Base-by-base conservation (phyloP, 176 grass and related monocot genomes). In the Tuctoria greenei region DNA sequence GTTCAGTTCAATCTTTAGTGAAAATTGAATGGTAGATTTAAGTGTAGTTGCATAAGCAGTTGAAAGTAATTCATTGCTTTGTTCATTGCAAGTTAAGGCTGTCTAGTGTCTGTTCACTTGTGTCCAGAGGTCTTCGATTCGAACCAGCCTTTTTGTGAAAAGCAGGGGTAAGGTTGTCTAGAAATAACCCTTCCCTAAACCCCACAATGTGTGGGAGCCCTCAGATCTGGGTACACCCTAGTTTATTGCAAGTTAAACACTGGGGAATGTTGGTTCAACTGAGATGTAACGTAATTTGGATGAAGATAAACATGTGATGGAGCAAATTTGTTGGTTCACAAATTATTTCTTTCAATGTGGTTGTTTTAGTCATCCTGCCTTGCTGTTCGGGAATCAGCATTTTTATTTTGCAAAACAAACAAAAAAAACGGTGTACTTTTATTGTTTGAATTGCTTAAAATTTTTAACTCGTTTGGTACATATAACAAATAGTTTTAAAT, bases 21-120 rank as follows among this genome's bases (percentile, higher is more conserved):
- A 16, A 46, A 46, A 15, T 10, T 46, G 44, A 16, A 46, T 46
- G 44, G 44, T 46, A 4, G 13, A 3, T 46, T 4, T 46, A 15
- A 43, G 41, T 43, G 6, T 43, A 10, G 41, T 72, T 77, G 42
- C 73, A 71, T 51, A 21, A 72, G 41, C 39, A 82, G 66, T 42
- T 31, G 43, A 66, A 66, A 82, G 17, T 49, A 87, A 64, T 72
- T 15, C 24, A 6, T 72, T 82, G 31, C 59, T 82, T 61, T 73
- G 18, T 52, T 7, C 49, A 72, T 25, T 47, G 58, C 28, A 56
- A n/a, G n/a, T n/a, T n/a, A n/a, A n/a, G n/a, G n/a, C n/a, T n/a
- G n/a, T n/a, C n/a, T n/a, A n/a, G n/a, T n/a, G n/a, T n/a, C n/a
- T n/a, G n/a, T n/a, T n/a, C n/a, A n/a, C n/a, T n/a, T n/a, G n/a